Conservation (phyloP, 441 rosid species). For the Geranium incanum region DNA sequence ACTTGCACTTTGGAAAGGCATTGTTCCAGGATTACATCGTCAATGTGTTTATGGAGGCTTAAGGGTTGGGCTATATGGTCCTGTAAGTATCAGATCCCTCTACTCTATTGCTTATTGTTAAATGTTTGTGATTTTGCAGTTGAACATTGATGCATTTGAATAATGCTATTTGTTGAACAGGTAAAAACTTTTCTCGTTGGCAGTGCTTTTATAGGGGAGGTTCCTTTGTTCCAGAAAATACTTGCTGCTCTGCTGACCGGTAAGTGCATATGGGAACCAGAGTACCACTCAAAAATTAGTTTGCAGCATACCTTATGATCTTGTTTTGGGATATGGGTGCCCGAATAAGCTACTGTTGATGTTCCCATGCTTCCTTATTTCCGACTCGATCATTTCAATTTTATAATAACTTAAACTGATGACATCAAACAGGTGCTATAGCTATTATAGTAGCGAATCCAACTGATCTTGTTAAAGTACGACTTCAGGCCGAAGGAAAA, state of each 20-base stretch:
- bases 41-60: constrained; percentile 66
- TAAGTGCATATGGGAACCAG: constrained; percentile 21
- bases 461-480: constrained; percentile 68
- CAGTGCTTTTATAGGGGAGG: constrained; percentile 50
- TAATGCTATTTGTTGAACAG: constrained; percentile 34
- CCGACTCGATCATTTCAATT: constrained; percentile 2
- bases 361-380: constrained; percentile 1
- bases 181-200: constrained; percentile 67
- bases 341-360: background rate
- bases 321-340: constrained; percentile 12
- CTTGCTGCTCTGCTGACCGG: constrained; percentile 67
- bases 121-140: background rate
- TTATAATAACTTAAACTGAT: background rate
- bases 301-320: constrained; percentile 14
- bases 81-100: constrained; percentile 38
- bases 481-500: constrained; percentile 71
- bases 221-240: constrained; percentile 55
- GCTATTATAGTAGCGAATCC: constrained; percentile 69
- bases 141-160: constrained; percentile 3
- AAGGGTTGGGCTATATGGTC: constrained; percentile 60
- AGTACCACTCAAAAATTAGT: background rate
- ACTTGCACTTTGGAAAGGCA: constrained; percentile 58
- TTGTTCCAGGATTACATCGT: constrained; percentile 60
- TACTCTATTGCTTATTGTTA: constrained; percentile 1
- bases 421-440: constrained; percentile 46